A percentile compares a stretch with the other conserved stretches of the same genome.
phyloP scores from a whole-genome alignment of 2,329 filamentous ascomycete species.

The Colletotrichum phormii region DNA sequence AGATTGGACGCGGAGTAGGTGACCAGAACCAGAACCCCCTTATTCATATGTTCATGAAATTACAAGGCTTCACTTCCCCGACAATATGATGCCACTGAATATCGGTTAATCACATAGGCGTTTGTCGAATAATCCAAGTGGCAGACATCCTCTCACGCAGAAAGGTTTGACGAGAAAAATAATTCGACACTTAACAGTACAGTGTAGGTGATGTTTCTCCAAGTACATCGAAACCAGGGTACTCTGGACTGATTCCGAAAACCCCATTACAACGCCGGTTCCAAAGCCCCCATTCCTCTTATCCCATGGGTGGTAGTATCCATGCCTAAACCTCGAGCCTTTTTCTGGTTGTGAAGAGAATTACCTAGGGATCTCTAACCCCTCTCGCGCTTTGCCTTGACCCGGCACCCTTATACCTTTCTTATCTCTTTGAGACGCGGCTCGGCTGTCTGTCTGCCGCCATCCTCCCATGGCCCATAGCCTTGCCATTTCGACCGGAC shows the following conservation, averaged over 20 bases:
- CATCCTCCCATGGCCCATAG: slow-evolving; percentile 45
- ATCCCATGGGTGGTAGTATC: not conserved
- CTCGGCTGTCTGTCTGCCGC: slow-evolving; percentile 49
- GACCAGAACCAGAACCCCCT: no score
- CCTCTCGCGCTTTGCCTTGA: no score
- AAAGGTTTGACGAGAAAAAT: not conserved
- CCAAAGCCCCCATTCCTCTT: not conserved
- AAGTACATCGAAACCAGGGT: not conserved
- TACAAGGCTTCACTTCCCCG: no score
- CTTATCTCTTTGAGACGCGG: slow-evolving; percentile 42
- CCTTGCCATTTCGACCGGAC: slow-evolving; percentile 41
- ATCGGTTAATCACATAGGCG: no score
- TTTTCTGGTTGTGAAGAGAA: not conserved
- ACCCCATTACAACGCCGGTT: not conserved
- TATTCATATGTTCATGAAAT: no score
- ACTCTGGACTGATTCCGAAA: not conserved
- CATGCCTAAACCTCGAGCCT: not conserved
- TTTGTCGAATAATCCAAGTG: no score
- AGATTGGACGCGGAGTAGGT: no score
- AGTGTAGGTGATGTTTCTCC: not conserved
- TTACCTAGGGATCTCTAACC: not conserved
- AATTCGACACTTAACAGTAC: not conserved
- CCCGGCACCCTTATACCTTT: not conserved
- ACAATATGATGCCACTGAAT: no score
- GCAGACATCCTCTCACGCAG: no score